These are phyloP conservation scores for Clavulina sp. DNA, from an alignment of 768 basidiomycete species.

Conservation along the genomic window DNA sequence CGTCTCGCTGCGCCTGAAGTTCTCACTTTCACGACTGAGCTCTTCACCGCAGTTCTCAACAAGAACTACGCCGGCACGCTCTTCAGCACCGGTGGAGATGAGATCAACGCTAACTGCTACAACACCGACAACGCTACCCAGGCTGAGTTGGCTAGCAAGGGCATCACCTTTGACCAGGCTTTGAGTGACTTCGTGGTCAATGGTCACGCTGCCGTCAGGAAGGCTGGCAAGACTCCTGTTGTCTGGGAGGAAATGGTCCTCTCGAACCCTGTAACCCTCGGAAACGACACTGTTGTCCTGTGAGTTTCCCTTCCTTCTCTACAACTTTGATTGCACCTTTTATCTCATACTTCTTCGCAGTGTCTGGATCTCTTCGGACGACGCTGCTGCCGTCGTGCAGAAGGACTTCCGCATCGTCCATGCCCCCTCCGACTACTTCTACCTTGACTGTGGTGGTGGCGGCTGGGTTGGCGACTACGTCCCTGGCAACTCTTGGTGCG, in stretches of 20 bases:
- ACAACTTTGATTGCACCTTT: conserved; percentile 1
- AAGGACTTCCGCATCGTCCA: conserved; percentile 49
- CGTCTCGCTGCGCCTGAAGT: conserved; percentile 47
- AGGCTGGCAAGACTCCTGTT: conserved; percentile 51
- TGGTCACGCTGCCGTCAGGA: conserved; percentile 38
- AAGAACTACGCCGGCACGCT: conserved; percentile 36
- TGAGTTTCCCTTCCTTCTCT: conserved; percentile 16
- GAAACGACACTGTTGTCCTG: conserved; percentile 40
- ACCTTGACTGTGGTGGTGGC: conserved; percentile 62
- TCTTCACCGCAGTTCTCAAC: conserved; percentile 31
- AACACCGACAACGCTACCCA: conserved; percentile 41
- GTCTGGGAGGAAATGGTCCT: conserved; percentile 76
- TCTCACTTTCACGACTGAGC: conserved; percentile 35
- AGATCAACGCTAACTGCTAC: conserved; percentile 49
- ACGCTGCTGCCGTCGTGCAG: conserved; percentile 40
- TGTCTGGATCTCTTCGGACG: conserved; percentile 53
- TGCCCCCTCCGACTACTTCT: conserved; percentile 59
- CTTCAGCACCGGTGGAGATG: conserved; percentile 66
- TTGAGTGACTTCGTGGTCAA: conserved; percentile 41
- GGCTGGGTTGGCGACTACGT: conserved; percentile 42
- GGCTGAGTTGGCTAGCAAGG: conserved; percentile 30
- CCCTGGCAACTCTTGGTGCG: conserved; percentile 34
- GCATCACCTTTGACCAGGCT: conserved; percentile 43
- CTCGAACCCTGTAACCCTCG: conserved; percentile 30
- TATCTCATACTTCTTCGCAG: conserved; percentile 18